phyloP scores from a whole-genome alignment of 768 basidiomycete genomes.

The Tricholoma flavovirens region DNA sequence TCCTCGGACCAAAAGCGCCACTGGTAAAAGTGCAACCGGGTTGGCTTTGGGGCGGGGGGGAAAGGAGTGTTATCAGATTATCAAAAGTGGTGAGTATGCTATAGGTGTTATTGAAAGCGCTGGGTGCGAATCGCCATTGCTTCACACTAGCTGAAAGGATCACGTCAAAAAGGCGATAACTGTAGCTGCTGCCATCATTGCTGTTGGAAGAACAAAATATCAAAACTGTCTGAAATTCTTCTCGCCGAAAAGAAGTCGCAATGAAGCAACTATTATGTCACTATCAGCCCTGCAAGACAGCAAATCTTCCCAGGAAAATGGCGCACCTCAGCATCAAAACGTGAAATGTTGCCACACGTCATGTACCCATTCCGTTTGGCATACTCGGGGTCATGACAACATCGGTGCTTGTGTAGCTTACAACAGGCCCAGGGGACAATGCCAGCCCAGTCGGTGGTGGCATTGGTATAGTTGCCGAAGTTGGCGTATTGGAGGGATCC shows the following conservation, averaged over 20 bases:
- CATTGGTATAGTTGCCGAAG: conserved; percentile 5
- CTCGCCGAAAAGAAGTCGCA: background rate
- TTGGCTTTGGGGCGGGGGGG: background rate
- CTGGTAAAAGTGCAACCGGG: background rate
- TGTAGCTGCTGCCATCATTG: background rate
- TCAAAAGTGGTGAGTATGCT: too few species aligned
- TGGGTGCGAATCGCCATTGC: background rate
- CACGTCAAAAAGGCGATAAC: background rate
- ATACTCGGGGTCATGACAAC: background rate
- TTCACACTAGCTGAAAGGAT: background rate
- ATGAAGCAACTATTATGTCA: background rate
- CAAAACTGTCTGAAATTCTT: background rate
- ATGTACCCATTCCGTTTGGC: background rate
- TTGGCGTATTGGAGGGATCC: conserved; percentile 16
- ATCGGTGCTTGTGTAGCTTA: background rate
- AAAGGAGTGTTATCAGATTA: background rate
- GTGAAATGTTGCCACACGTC: background rate
- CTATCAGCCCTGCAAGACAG: background rate
- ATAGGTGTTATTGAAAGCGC: background rate
- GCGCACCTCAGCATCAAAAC: background rate
- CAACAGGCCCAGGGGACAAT: background rate
- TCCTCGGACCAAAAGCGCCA: background rate
- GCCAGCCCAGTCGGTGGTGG: background rate
- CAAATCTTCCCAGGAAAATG: background rate
- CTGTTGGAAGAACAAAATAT: background rate